Conservation (phyloP, 495 filamentous ascomycete genomes). For the Talaromyces thailandensis region DNA sequence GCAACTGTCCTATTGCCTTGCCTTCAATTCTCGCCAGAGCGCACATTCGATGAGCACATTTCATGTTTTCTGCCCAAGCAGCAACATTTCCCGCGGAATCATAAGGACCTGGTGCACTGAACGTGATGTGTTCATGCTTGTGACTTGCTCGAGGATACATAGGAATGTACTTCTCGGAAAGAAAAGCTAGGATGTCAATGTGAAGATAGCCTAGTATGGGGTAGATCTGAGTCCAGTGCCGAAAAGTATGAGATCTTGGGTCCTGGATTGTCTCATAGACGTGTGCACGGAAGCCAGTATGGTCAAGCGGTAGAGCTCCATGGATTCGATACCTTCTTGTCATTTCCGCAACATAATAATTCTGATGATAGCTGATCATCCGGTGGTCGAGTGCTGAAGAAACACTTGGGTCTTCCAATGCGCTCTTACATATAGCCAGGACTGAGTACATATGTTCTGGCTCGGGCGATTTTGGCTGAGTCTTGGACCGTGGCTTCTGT, state of each 20-base stretch:
- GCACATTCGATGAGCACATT: slow-evolving; percentile 21
- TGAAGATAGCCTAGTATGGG: slow-evolving; percentile 19
- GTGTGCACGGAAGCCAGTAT: slow-evolving; percentile 24
- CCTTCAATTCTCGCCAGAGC: slow-evolving; percentile 24
- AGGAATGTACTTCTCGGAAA: slow-evolving; percentile 28
- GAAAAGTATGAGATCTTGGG: slow-evolving; percentile 12
- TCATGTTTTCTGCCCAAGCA: slow-evolving; percentile 17
- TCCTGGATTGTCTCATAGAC: slow-evolving; percentile 14
- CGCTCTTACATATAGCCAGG: slow-evolving; percentile 21
- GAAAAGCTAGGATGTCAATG: slow-evolving; percentile 15
- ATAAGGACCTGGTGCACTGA: background rate
- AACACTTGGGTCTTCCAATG: slow-evolving; percentile 20
- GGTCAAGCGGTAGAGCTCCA: slow-evolving; percentile 14
- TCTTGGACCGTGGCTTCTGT: slow-evolving; percentile 3
- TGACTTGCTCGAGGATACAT: slow-evolving; percentile 12
- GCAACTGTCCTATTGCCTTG: slow-evolving; percentile 24
- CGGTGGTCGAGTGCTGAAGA: slow-evolving; percentile 17
- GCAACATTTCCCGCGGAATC: background rate
- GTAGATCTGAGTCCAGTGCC: slow-evolving; percentile 23
- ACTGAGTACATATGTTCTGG: slow-evolving; percentile 23
- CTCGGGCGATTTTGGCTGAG: slow-evolving; percentile 18
- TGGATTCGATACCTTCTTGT: slow-evolving; percentile 9
- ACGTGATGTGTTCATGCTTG: background rate
- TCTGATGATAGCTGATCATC: slow-evolving; percentile 18
- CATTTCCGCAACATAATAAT: slow-evolving; percentile 13